phyloP scores from a whole-genome alignment of 2,329 filamentous ascomycete genomes.

The Dactylellina haptotyla region DNA sequence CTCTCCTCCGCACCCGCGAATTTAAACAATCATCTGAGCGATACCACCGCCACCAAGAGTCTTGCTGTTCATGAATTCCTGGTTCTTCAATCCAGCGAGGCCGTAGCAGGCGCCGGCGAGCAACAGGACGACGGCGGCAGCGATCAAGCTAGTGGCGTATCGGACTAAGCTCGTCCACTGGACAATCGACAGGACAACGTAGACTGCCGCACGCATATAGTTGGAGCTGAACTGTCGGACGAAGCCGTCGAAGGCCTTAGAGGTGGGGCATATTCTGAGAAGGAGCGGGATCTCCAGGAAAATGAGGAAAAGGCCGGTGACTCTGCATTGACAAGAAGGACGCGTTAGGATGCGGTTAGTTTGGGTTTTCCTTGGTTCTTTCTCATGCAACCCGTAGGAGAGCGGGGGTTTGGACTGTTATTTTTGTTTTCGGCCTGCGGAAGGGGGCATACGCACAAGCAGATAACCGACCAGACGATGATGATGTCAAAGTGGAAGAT shows the following conservation, averaged over 20 bases:
- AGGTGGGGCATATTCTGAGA: conserved; percentile 96
- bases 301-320: conserved; percentile 77
- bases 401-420: background rate
- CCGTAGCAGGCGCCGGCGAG: conserved; percentile 83
- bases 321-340: conserved; percentile 63
- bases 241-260: conserved; percentile 83
- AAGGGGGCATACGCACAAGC: conserved; percentile 64
- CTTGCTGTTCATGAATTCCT: conserved; percentile 91
- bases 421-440: background rate
- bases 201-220: conserved; percentile 93
- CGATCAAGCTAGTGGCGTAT: conserved; percentile 77
- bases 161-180: conserved; percentile 83
- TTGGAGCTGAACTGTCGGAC: conserved; percentile 95
- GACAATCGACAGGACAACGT: conserved; percentile 79
- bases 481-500: conserved; percentile 69
- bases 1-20: background rate
- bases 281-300: conserved; percentile 93
- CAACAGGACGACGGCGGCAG: conserved; percentile 81
- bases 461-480: conserved; percentile 65
- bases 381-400: background rate
- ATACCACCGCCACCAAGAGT: conserved; percentile 92
- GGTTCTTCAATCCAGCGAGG: conserved; percentile 80
- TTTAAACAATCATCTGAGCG: conserved; percentile 94
- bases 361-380: no score
- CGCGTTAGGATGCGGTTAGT: conserved; percentile 37